These are phyloP conservation scores for Salvia splendens DNA, from an alignment of 257 asterid genomes.

Conservation along the genomic window DNA sequence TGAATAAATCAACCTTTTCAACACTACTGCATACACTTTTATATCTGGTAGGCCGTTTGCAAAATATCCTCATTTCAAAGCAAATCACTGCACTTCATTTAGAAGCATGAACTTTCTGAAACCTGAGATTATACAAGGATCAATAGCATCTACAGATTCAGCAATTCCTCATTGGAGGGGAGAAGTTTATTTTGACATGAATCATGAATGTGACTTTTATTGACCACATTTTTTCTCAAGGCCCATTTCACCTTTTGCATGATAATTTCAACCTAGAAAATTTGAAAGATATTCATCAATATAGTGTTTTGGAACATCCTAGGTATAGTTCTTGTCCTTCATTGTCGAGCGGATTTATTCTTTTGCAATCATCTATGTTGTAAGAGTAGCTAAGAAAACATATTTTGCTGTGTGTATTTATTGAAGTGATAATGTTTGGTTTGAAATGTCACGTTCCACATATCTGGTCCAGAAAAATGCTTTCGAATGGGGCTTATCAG, in stretches of 20 bases:
- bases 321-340: no score
- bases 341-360: not conserved
- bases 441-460: no score
- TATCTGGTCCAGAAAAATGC: conserved; percentile 73
- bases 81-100: not conserved
- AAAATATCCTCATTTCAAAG: not conserved
- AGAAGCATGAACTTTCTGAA: no score
- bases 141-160: not conserved
- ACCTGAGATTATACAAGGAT: not conserved
- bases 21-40: not conserved
- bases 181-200: not conserved
- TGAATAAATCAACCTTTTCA: not conserved
- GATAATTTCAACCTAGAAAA: not conserved
- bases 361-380: not conserved
- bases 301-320: not conserved
- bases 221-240: not conserved
- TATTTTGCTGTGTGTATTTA: not conserved
- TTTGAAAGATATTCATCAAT: not conserved
- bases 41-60: no score
- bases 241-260: not conserved
- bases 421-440: conserved; percentile 4
- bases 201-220: no score
- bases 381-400: not conserved
- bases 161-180: not conserved
- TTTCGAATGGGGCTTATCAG: conserved; percentile 86